Conservation (phyloP, 208 protist species). For the Tritrichomonas musculus region DNA sequence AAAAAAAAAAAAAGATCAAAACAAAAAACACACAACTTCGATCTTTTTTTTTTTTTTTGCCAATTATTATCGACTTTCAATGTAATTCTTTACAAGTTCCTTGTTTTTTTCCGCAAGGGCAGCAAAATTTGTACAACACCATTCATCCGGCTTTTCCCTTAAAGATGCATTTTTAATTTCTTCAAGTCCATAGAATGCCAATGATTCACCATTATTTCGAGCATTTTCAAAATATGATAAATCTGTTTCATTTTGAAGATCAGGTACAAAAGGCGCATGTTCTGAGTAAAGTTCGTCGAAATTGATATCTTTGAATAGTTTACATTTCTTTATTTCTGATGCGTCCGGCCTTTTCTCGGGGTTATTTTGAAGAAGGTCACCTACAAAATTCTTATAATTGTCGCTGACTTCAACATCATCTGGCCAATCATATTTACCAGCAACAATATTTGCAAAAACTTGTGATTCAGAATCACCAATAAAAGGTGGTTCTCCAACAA, state of each 20-base stretch:
- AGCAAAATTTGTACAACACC: constrained; percentile 30
- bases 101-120: not conserved
- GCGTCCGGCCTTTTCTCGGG: not conserved
- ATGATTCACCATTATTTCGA: not conserved
- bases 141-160: constrained; percentile 8
- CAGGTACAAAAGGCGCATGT: not conserved
- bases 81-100: not conserved
- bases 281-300: not conserved
- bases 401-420: constrained; percentile 30
- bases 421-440: not conserved
- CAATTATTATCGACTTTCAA: no score
- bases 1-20: no score
- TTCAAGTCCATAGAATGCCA: not conserved
- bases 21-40: no score
- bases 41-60: no score
- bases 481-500: constrained; percentile 13
- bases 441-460: not conserved
- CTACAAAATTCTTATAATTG: not conserved
- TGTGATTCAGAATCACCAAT: not conserved
- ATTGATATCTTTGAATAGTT: not conserved
- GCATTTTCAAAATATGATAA: not conserved
- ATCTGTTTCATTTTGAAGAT: not conserved
- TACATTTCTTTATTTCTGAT: not conserved
- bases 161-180: not conserved
- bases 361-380: not conserved